Evolutionary conservation across 2,329 filamentous ascomycete species (phyloP), one percentile per base, ranked within the genome.

Genomic region (Uncinocarpus reesii): DNA sequence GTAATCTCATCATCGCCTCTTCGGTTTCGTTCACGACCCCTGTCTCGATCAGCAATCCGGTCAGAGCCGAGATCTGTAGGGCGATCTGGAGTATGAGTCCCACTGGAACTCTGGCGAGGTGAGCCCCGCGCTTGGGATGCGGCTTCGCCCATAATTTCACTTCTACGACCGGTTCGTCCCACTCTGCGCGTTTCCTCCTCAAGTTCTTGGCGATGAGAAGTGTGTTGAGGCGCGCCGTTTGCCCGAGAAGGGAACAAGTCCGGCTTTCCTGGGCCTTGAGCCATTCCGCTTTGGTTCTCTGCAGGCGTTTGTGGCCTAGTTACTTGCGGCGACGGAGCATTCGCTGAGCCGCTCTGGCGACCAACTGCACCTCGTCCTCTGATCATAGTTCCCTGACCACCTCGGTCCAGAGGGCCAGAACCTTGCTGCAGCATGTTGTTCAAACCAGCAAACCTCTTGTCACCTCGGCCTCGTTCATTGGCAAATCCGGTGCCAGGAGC

Each of bases 371-470:
- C 46, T 51, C 69, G 60, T 35, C 69, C 67, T 20, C 69, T 65
- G 41, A 65, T 65, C 21, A 62, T 57, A 4, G 66, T 61, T 8
- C 65, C 61, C 31, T 62, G 57, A 24, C 55, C 58, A 41, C 51
- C 52, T 28, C 63, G 62, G 16, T 69, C 66, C 37, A 56, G 46
- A 28, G 59, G 55, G 28, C 58, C 61, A 26, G 64, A 56, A 21
- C 57, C 65, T 54, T 73, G 69, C 47, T 72, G 69, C 29, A 74
- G 65, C 57, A 71, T 66, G 47, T 63, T 71, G 53, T 72, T 71
- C 47, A 74, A 60, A 1, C 65, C 66, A 11, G 66, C 64, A 52
- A 74, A 70, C 10, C 71, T 66, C 51, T 72, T 71, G 52, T 72
- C 70, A 26, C 70, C 60, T 24, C 69, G 63, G 32, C 62, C 61